Conservation (phyloP, 768 basidiomycete species). For the Mycena olivaceomarginata region DNA sequence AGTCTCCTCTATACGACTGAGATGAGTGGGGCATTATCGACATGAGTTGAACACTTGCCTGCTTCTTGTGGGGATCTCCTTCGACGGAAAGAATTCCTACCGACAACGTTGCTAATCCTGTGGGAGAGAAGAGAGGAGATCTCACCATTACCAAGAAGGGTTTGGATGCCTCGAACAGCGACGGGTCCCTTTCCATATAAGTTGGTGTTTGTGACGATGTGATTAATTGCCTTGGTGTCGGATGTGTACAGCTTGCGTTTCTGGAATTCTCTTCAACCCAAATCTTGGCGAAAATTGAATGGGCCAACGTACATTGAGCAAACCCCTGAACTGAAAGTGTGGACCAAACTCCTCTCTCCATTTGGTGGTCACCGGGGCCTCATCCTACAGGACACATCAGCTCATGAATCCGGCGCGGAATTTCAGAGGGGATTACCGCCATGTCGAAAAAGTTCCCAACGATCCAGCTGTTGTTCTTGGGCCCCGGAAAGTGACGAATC, state of each 20-base stretch:
- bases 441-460: slow-evolving; percentile 6
- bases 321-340: slow-evolving; percentile 16
- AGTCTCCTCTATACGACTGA: too few relatives aligned
- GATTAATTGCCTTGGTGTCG: neutral
- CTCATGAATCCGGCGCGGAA: neutral
- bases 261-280: slow-evolving; percentile 4
- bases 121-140: slow-evolving; percentile 15
- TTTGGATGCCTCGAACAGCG: neutral
- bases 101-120: slow-evolving; percentile 16
- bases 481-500: neutral
- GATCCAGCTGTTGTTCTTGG: slow-evolving; percentile 2
- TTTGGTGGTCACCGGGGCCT: neutral
- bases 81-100: slow-evolving; percentile 17
- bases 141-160: slow-evolving; percentile 13
- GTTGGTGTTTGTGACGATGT: slow-evolving; percentile 16
- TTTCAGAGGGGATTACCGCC: neutral
- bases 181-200: slow-evolving; percentile 16
- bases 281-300: slow-evolving; percentile 13
- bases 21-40: too few relatives aligned
- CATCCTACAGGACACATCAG: neutral
- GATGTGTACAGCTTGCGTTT: neutral
- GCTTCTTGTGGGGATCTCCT: slow-evolving; percentile 10
- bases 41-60: slow-evolving; percentile 8
- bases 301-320: slow-evolving; percentile 17
- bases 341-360: neutral